Conservation (phyloP, 345 rosid genomes). For the Combretum micranthum region DNA sequence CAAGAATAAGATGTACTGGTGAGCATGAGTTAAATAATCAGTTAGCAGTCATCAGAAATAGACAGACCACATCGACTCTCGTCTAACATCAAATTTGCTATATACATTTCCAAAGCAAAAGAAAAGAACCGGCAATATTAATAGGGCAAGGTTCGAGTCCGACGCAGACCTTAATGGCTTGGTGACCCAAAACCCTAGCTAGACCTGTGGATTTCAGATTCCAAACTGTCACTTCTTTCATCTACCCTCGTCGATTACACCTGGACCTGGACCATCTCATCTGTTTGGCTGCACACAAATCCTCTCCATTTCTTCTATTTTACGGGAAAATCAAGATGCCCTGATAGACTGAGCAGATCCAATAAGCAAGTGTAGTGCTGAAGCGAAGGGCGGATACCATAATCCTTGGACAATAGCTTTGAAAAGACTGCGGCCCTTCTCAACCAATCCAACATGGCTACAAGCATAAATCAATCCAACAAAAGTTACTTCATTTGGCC, state of each 20-base stretch:
- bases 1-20: conserved; percentile 94
- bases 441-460: conserved; percentile 70
- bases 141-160: too few relatives aligned
- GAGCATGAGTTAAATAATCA: conserved; percentile 64
- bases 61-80: conserved; percentile 14
- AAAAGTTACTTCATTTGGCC: conserved; percentile 81
- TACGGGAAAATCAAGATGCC: conserved; percentile 28
- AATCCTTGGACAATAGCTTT: conserved; percentile 49
- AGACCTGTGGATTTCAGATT: too few relatives aligned
- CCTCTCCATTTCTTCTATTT: too few relatives aligned
- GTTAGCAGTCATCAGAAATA: conserved; percentile 46
- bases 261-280: too few relatives aligned
- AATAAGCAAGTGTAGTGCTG: conserved; percentile 73
- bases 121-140: too few relatives aligned
- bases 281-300: too few relatives aligned
- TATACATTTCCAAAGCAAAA: too few relatives aligned
- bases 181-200: too few relatives aligned
- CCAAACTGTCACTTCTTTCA: too few relatives aligned
- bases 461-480: conserved; percentile 73
- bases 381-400: conserved; percentile 49
- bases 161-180: too few relatives aligned
- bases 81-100: conserved; percentile 2
- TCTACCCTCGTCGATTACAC: too few relatives aligned
- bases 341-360: conserved; percentile 78
- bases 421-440: conserved; percentile 51